phyloP scores from a whole-genome alignment of 768 basidiomycete genomes.

The Boletus rubroflammeus region DNA sequence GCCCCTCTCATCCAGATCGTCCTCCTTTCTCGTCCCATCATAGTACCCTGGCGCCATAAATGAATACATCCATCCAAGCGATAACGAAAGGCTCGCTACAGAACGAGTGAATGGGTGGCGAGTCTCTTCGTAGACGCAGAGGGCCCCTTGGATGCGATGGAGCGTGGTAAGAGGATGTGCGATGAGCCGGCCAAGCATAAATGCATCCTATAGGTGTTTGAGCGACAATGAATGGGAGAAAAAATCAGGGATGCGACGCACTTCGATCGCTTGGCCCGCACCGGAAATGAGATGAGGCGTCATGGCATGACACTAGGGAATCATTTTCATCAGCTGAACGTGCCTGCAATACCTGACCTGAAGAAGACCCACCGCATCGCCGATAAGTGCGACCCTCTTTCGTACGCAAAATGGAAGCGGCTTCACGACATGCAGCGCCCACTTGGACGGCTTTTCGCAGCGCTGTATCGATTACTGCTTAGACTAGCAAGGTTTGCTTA shows the following conservation, averaged over 20 bases:
- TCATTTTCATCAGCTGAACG: not conserved
- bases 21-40: conserved; percentile 16
- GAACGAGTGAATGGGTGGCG: conserved; percentile 15
- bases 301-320: conserved; percentile 23
- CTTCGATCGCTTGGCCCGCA: conserved; percentile 26
- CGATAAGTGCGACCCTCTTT: conserved; percentile 43
- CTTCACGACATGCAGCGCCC: conserved; percentile 48
- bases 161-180: conserved; percentile 11
- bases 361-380: conserved; percentile 42
- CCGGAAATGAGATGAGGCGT: conserved; percentile 21
- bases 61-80: conserved; percentile 15
- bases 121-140: conserved; percentile 11
- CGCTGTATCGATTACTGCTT: conserved; percentile 20
- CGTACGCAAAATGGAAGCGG: conserved; percentile 37
- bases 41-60: conserved; percentile 21
- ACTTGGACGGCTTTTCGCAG: conserved; percentile 36
- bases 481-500: not conserved
- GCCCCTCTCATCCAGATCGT: conserved; percentile 6
- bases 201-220: conserved; percentile 13
- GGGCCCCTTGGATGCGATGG: not conserved
- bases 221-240: not conserved
- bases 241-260: not conserved
- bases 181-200: no score
- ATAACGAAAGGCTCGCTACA: conserved; percentile 15
- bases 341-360: not conserved